Evolutionary conservation across 371 early-diverging fungal genomes (phyloP), one percentile per base, ranked within the genome.

Genomic region (Sporodiniella umbellata): DNA sequence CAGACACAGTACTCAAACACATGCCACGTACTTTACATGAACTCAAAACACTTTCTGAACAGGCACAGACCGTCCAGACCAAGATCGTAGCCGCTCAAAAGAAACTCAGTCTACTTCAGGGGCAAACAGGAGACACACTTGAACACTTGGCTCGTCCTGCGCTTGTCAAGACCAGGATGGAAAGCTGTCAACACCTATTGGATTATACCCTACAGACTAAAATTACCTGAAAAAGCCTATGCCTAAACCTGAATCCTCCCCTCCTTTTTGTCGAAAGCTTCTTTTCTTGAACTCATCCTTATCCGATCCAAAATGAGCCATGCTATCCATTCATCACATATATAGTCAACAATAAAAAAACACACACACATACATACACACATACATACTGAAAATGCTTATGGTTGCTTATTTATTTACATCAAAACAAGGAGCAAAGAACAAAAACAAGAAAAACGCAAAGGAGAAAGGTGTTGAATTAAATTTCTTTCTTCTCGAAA

Each of bases 131-230:
- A 6, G 48, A 19, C 2, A 80, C 86, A 0, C 66, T 91, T 45
- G 83, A 86, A 33, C 69, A 73, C 30, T 70, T 91, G 22, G 75
- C 79, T 38, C 76, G 79, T 48, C 67, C 88, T 8, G 89, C 88
- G 65, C 62, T 74, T 7, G 84, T 87, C 40, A 81, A 87, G 40
- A 75, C 78, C 17, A 69, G 89, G 1, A 91, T 91, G 92, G 86
- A 77, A 24, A 58, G 66, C 17, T 73, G 78, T 37, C 59, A 56
- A 8, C 25, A 51, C 8, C 15, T 45, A 3, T 24, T 21, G 31
- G 24, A 39, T 18, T 45, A 53, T 12, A 43, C 42, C 5, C 21
- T 7, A 22, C 10, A 37, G 8, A n/a, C 18, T 8, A 19, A 42
- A 22, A 33, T 28, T 6, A 33, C 21, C 23, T 26, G 19, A 26